phyloP scores from a whole-genome alignment of 176 grass and related monocot species.

The Eragrostis curvula region DNA sequence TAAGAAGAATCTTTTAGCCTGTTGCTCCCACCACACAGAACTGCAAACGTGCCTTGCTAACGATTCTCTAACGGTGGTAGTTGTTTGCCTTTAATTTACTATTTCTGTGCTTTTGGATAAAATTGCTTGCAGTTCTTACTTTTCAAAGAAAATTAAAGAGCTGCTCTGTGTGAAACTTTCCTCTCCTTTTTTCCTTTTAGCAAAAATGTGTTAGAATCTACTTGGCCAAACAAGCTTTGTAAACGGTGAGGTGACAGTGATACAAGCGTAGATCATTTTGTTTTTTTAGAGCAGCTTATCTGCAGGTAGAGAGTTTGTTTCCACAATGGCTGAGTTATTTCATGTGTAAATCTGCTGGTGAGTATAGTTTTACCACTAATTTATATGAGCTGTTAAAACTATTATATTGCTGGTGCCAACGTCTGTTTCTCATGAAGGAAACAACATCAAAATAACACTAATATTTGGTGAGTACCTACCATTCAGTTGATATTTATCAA shows the following conservation, averaged over 20 bases:
- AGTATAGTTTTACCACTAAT: slow-evolving; percentile 35
- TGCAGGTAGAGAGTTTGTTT: slow-evolving; percentile 39
- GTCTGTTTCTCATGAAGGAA: slow-evolving; percentile 31
- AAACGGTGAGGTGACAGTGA: slow-evolving; percentile 18
- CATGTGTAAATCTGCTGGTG: slow-evolving; percentile 43
- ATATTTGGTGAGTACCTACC: slow-evolving; percentile 20
- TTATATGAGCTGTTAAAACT: slow-evolving; percentile 24
- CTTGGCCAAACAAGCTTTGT: slow-evolving; percentile 32
- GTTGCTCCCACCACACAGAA: slow-evolving; percentile 29
- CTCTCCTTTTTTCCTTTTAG: background rate
- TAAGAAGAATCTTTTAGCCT: background rate
- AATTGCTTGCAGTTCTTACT: background rate
- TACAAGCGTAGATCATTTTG: slow-evolving; percentile 18
- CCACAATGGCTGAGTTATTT: slow-evolving; percentile 10
- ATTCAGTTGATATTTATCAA: slow-evolving; percentile 6
- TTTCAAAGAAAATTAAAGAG: background rate
- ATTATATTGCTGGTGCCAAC: slow-evolving; percentile 28
- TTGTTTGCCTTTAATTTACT: slow-evolving; percentile 16
- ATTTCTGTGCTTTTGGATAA: background rate
- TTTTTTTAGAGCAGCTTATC: slow-evolving; percentile 41
- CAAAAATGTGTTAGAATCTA: background rate
- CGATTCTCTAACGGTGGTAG: background rate
- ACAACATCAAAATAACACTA: background rate
- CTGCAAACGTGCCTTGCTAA: slow-evolving; percentile 6
- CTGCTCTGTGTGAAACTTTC: background rate